Evolutionary conservation across 192 early-diverging fungal genomes (phyloP), one percentile per base, ranked within the genome.

Genomic region (Powellomyces hirtus): DNA sequence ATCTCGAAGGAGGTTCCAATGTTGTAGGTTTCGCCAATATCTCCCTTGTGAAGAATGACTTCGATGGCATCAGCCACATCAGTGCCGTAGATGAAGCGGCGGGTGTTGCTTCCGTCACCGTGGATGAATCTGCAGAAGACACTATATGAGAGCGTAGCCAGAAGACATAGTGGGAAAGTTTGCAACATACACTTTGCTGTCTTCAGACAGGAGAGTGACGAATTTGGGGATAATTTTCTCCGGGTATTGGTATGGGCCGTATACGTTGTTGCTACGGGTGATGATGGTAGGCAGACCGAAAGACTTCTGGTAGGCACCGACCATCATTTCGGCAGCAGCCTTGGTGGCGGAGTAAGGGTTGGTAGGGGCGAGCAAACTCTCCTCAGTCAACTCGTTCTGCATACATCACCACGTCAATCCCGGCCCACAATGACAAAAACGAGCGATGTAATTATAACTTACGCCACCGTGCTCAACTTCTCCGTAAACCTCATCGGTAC

Each of bases 221-320:
- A 93, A 91, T 73, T 91, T 93, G 22, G 91, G 89, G 33, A 89
- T 91, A 52, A 93, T 87, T 74, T 93, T 93, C 71, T 93, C 91
- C 31, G 91, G 91, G 66, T 90, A 93, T 68, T 91, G 90, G 51
- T 84, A 81, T 3, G 90, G 89, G 13, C 91, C 91, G 71, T 89
- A 93, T 8, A 93, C 84, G 68, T 93, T 93, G 74, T 90, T 91
- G 64, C 81, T 83, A 18, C 91, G 84, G 6, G 89, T 91, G 68
- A 93, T 91, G 67, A 93, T 86, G 7, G 87, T 83, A 26, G 91
- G 91, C 8, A 91, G 55, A 0, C 85, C 81, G 66, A 91, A 93
- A 1, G 89, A 91, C 67, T 87, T 91, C 64, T 86, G 71, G 68
- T 93, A 93, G 0, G 91, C 86, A 46, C 81, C 82, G 4, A 88